Percentiles rank a stretch among this genome's conserved stretches.
Evolutionary conservation across 352 stramenopile genomes (phyloP).

Genomic region (Globisporangium spiculum): DNA sequence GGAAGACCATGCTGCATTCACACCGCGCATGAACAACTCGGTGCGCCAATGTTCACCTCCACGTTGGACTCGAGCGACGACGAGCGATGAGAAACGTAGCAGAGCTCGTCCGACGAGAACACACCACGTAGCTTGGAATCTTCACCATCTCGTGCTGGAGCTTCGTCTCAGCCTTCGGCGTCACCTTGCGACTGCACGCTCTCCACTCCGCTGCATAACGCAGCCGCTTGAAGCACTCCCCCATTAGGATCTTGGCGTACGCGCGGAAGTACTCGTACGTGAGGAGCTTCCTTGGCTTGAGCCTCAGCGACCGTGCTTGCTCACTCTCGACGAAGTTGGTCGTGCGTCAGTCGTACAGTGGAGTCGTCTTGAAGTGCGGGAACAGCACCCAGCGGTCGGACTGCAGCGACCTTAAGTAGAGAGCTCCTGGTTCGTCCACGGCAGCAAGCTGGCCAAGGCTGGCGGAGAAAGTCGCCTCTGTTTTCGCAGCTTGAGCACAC

Average conservation of each 20-base stretch:
- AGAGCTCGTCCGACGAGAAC: background rate
- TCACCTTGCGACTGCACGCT: no score
- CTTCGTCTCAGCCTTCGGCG: background rate
- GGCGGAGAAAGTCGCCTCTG: no score
- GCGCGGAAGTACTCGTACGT: background rate
- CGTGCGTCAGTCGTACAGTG: background rate
- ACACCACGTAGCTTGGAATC: background rate
- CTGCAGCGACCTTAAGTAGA: no score
- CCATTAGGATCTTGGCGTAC: background rate
- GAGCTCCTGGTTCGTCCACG: no score
- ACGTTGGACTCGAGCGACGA: background rate
- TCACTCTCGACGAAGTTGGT: background rate
- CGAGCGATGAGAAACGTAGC: background rate
- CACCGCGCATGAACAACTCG: background rate
- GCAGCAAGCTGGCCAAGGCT: no score
- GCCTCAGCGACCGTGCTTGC: background rate
- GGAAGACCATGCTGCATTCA: background rate
- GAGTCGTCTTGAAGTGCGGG: background rate
- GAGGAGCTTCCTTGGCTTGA: background rate
- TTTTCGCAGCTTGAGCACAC: no score
- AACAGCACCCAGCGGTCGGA: no score
- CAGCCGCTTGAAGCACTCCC: background rate
- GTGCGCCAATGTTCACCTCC: background rate
- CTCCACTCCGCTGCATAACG: background rate
- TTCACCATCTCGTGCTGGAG: background rate